Percentiles rank a stretch among this genome's conserved stretches.
These are phyloP conservation scores for Shiraia sp. DNA, from an alignment of 2,329 filamentous ascomycete species.

Conservation along the genomic window DNA sequence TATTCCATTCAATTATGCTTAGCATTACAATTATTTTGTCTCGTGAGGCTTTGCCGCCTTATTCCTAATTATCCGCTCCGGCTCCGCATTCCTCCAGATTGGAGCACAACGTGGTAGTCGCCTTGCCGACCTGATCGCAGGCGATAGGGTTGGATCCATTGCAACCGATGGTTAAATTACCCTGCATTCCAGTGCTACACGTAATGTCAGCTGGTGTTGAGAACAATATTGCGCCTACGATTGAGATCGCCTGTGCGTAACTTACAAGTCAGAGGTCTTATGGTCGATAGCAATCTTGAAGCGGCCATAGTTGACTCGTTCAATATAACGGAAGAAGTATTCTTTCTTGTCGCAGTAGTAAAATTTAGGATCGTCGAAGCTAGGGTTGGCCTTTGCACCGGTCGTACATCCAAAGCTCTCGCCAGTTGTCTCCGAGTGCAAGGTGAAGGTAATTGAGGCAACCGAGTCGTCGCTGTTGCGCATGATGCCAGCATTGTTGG, in stretches of 20 bases:
- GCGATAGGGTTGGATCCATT: background rate
- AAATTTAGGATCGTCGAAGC: background rate
- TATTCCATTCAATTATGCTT: too few species aligned
- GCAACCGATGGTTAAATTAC: slow-evolving; percentile 2
- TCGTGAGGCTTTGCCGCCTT: too few species aligned
- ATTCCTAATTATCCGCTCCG: too few species aligned
- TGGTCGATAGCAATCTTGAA: slow-evolving; percentile 2
- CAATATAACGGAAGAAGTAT: slow-evolving; percentile 1
- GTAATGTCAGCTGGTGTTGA: background rate
- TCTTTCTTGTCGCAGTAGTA: slow-evolving; percentile 3
- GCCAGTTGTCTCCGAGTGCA: background rate
- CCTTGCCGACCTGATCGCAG: background rate
- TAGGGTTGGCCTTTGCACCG: background rate
- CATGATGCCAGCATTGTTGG: background rate
- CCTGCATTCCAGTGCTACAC: slow-evolving; percentile 1
- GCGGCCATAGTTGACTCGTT: background rate
- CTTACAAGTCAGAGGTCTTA: background rate
- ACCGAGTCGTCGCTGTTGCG: background rate
- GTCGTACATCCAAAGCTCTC: background rate
- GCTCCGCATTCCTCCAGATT: background rate
- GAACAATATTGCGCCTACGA: too few species aligned
- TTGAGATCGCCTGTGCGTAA: background rate
- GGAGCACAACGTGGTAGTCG: slow-evolving; percentile 1
- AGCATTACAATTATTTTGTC: too few species aligned
- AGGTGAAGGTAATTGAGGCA: slow-evolving; percentile 1